phyloP scores from a whole-genome alignment of 1,284 basidiomycete genomes.

The Papiliotrema terrestris region DNA sequence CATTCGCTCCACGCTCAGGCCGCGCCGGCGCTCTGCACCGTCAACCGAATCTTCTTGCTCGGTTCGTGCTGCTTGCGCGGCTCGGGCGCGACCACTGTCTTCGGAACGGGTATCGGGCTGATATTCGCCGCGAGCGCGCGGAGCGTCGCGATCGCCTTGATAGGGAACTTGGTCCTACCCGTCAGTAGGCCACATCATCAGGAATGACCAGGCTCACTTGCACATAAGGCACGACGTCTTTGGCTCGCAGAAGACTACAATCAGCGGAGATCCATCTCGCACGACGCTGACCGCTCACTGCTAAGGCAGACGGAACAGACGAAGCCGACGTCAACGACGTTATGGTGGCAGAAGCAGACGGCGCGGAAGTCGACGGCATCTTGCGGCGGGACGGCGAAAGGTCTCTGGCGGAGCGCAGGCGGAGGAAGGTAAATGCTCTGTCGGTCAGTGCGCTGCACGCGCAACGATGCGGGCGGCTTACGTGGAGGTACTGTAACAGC shows the following conservation, averaged over 20 bases:
- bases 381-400: constrained; percentile 78
- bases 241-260: constrained; percentile 81
- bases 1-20: no score
- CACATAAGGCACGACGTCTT: constrained; percentile 91
- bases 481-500: constrained; percentile 81
- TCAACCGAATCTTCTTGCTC: constrained; percentile 1
- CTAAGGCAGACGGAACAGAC: constrained; percentile 95
- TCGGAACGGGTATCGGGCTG: constrained; percentile 35
- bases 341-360: constrained; percentile 97
- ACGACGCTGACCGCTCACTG: constrained; percentile 57
- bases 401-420: constrained; percentile 67
- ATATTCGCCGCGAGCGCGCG: constrained; percentile 49
- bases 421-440: constrained; percentile 91
- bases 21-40: not conserved
- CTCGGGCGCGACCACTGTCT: constrained; percentile 23
- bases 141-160: constrained; percentile 77
- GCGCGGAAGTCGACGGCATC: constrained; percentile 96
- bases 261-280: not conserved
- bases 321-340: constrained; percentile 93
- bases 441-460: constrained; percentile 1
- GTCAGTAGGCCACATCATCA: not conserved
- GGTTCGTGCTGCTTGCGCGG: not conserved
- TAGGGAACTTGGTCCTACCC: constrained; percentile 82
- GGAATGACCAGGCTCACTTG: constrained; percentile 53
- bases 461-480: constrained; percentile 32